These are phyloP conservation scores for Symbiodinium pilosum DNA, from an alignment of 73 alveolate species.

Conservation along the genomic window DNA sequence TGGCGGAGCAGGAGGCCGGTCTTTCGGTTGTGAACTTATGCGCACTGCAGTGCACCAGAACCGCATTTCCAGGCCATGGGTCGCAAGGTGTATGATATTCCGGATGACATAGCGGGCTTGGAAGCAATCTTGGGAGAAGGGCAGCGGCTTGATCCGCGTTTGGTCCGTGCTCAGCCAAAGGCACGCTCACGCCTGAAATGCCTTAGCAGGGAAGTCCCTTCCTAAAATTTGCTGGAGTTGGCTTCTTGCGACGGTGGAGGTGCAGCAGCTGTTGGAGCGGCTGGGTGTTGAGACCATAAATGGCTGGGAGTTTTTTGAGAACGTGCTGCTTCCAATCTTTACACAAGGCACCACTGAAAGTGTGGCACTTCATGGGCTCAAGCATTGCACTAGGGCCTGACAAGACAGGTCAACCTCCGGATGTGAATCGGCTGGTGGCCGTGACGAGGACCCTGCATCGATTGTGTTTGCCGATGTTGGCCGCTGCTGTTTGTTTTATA, in stretches of 20 bases:
- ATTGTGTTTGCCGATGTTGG: background rate
- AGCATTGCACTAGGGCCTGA: background rate
- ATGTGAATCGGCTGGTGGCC: constrained; percentile 4
- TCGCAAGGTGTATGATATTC: constrained; percentile 50
- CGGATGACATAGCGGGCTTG: constrained; percentile 55
- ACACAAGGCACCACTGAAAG: background rate
- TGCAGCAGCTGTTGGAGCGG: background rate
- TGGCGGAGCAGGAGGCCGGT: constrained; percentile 36
- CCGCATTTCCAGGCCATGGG: constrained; percentile 34
- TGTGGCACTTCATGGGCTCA: background rate
- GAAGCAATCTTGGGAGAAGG: constrained; percentile 63
- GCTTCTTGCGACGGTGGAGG: constrained; percentile 8
- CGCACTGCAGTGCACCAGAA: background rate
- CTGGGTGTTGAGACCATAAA: constrained; percentile 42
- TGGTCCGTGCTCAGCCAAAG: constrained; percentile 38
- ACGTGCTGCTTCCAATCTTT: constrained; percentile 84
- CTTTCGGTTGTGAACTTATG: background rate
- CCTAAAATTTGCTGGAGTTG: background rate
- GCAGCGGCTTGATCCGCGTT: constrained; percentile 72
- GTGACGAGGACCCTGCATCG: background rate
- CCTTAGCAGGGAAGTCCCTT: background rate
- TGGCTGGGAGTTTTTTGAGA: constrained; percentile 52
- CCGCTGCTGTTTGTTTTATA: background rate
- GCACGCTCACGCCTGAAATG: background rate
- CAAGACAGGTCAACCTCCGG: constrained; percentile 5